These are phyloP conservation scores for Solanum lycopersicoides DNA, from an alignment of 257 asterid genomes.

Conservation along the genomic window DNA sequence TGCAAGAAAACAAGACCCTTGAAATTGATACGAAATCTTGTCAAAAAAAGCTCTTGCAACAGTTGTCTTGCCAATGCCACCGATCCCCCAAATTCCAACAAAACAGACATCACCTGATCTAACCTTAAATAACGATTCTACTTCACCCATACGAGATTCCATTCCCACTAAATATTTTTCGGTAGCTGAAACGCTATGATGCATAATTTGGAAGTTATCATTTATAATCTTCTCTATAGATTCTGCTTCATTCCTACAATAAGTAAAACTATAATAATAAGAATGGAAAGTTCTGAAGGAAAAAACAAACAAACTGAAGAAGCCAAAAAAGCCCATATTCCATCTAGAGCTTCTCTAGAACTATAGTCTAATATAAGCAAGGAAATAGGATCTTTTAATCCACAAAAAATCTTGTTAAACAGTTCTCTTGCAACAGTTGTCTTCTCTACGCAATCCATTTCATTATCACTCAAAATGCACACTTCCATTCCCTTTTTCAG, in stretches of 20 bases:
- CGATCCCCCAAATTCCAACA: neutral
- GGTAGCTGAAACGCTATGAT: neutral
- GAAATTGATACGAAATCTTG: neutral
- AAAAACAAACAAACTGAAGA: too few species aligned
- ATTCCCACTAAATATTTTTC: neutral
- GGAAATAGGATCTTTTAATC: too few species aligned
- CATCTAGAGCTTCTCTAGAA: too few species aligned
- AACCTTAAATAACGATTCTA: neutral
- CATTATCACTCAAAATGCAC: neutral
- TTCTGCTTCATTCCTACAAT: neutral
- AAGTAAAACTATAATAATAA: neutral
- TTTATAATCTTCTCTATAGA: neutral
- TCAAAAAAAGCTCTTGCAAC: neutral
- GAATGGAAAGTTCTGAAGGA: too few species aligned
- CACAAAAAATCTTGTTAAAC: too few species aligned
- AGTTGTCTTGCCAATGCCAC: conserved; percentile 2
- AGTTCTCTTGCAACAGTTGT: too few species aligned
- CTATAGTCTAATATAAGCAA: too few species aligned
- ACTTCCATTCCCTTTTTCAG: neutral
- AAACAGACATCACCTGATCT: neutral
- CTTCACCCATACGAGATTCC: neutral
- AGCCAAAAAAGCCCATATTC: too few species aligned
- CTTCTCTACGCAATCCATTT: too few species aligned
- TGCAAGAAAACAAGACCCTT: neutral
- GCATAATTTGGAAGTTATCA: neutral